Percentiles rank a stretch among this genome's conserved stretches.
Evolutionary conservation across 805 yeast species (phyloP).

Genomic region (Ogataea populi-albae): DNA sequence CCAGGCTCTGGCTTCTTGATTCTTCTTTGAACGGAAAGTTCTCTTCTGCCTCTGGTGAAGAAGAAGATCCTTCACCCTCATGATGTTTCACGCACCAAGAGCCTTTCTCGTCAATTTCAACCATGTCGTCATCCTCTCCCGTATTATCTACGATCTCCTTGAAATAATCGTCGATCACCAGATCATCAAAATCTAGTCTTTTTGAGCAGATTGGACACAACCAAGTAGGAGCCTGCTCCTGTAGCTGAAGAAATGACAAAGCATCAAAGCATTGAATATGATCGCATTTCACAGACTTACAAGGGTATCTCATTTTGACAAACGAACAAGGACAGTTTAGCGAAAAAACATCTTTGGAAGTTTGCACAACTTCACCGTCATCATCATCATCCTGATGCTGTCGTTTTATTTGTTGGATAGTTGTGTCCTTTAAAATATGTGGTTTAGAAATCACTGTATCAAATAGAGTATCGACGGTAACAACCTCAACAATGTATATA

Average conservation of each 20-base stretch:
- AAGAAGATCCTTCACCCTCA: constrained; percentile 12
- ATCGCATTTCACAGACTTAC: constrained; percentile 63
- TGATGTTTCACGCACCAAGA: constrained; percentile 51
- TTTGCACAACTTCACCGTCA: constrained; percentile 71
- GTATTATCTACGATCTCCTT: constrained; percentile 56
- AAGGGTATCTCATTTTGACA: constrained; percentile 67
- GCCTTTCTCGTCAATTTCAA: constrained; percentile 70
- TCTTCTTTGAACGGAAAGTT: background rate
- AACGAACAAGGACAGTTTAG: constrained; percentile 79
- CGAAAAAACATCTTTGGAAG: constrained; percentile 57
- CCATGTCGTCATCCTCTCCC: constrained; percentile 54
- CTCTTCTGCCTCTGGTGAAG: background rate
- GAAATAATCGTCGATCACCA: constrained; percentile 75
- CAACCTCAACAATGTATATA: constrained; percentile 55
- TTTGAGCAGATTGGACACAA: constrained; percentile 78
- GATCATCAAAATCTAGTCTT: constrained; percentile 47
- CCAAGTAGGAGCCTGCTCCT: constrained; percentile 82
- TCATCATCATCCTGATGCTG: constrained; percentile 48
- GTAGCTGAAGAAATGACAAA: constrained; percentile 65
- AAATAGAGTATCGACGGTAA: constrained; percentile 41
- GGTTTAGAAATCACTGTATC: constrained; percentile 42
- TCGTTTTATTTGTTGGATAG: constrained; percentile 35
- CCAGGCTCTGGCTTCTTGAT: constrained; percentile 1
- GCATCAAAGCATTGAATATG: constrained; percentile 93
- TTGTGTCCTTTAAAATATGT: constrained; percentile 47